These are phyloP conservation scores for Claviceps lovelessii DNA, from an alignment of 2,329 filamentous ascomycete genomes.

Conservation along the genomic window DNA sequence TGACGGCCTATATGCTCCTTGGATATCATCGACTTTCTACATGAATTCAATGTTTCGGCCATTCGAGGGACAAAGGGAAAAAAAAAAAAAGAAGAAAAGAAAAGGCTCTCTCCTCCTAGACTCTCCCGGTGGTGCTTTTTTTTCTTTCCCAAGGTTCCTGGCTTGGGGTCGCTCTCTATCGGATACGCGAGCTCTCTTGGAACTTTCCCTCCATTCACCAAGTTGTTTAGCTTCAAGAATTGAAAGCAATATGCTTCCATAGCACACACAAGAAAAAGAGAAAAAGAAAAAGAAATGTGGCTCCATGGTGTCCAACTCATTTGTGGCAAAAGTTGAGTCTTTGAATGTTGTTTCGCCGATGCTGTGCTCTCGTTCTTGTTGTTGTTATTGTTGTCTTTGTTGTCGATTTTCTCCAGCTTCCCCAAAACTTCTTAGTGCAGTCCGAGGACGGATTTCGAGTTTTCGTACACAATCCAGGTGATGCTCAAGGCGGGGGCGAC, in stretches of 20 bases:
- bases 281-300: not conserved
- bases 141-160: too few species aligned
- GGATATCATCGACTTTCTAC: not conserved
- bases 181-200: not conserved
- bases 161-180: too few species aligned
- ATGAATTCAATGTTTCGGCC: not conserved
- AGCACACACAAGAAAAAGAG: not conserved
- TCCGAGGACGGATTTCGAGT: slow-evolving; percentile 59
- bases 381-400: not conserved
- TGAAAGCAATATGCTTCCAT: not conserved
- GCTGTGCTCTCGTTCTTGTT: not conserved
- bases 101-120: not conserved
- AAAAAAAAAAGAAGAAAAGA: not conserved
- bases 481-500: slow-evolving; percentile 93
- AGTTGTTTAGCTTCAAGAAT: not conserved
- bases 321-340: not conserved
- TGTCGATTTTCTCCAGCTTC: not conserved
- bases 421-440: slow-evolving; percentile 22
- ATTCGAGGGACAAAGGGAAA: not conserved
- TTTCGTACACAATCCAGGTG: slow-evolving; percentile 87
- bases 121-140: too few species aligned
- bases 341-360: not conserved
- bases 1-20: slow-evolving; percentile 10
- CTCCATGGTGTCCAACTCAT: not conserved
- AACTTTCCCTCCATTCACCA: not conserved